Evolutionary conservation across 306 rosid species (phyloP), one percentile per base, ranked within the genome.

Genomic region (Medicago lupulina): DNA sequence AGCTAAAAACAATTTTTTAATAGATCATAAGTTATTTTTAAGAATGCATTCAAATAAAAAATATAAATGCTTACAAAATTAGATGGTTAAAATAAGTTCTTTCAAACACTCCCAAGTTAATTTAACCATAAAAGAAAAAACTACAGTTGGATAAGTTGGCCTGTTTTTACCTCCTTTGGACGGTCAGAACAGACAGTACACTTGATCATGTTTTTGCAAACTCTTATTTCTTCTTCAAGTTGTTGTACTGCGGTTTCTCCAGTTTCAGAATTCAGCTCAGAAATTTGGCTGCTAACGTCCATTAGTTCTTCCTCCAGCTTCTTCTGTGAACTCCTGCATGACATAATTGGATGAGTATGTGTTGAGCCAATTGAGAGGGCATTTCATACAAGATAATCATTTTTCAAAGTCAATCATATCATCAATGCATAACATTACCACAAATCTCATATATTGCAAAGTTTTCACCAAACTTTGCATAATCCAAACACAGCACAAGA

Each of bases 181-280:
- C 97, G 95, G 81, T 95, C 97, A 41, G 90, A 86, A 78, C 97
- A 95, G 62, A 95, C 96, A 14, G 94, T 91, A 75, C 99, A 95
- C 86, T 95, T 92, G 76, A 95, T 84, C 84, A 95, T 85, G 74
- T 90, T 81, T 83, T 95, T 92, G 88, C 91, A 95, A 49, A 83
- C 81, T 66, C 82, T 85, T 46, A 95, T 90, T 73, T 95, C 99
- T 59, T 87, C 89, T 81, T 95, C 96, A 44, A 92, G 95, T 71
- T 88, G 92, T 88, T 86, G 92, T 63, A 90, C 71, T 49, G 93
- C 92, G 8, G 90, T 81, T 79, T 90, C 99, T 79, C 97, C 93
- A 0, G 90, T 86, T 85, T 92, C 96, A 66, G 96, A 84, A 65
- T 80, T 89, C 85, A 92, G 83, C 87, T 92, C 95, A 16, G 75